Evolutionary conservation across 768 basidiomycete genomes (phyloP), one percentile per base, ranked within the genome.

Genomic region (Leucosporidium yakuticum): DNA sequence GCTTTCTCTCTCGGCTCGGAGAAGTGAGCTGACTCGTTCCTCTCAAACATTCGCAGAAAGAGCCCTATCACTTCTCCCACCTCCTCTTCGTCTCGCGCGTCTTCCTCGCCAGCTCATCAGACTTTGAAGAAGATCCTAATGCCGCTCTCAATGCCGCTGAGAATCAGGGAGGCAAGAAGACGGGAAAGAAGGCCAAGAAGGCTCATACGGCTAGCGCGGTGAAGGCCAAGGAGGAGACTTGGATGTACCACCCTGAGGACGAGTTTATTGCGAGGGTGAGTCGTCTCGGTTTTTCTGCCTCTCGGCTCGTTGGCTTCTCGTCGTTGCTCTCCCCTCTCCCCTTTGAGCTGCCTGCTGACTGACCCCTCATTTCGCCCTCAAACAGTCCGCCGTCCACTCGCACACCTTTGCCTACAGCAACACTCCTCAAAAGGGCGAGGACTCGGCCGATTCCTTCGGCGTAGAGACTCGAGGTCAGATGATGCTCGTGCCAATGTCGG

Each of bases 211-310:
- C 47, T 79, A 60, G 83, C 60, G 70, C 21, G 65, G 70, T 54
- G 47, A 74, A 77, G 11, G 80, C 82, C 19, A 73, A 74, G 4
- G 85, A 85, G 62, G 84, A 86, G 0, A 80, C 85, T 8, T 88
- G 87, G 74, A 80, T 85, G 3, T 95, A 90, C 80, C 92, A 96
- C 75, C 87, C 88, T 0, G 94, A 96, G 77, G 93, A 96, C 77
- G 86, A 87, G 51, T 81, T 81, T 51, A 85, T 92, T 61, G 82
- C 83, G 64, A 79, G 85, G 80, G 90, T 89, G 60, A 55, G 84
- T 72, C n/a, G 19, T 39, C 17, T 54, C 17, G 20, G 25, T 32
- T n/a, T 19, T 8, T n/a, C 4, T 14, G 39, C 15, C 12, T 49
- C n/a, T 6, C 23, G n/a, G 34, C 48, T 57, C 60, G 23, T 56